Evolutionary conservation across 108 stramenopile species (phyloP), one percentile per base, ranked within the genome.

Genomic region (Skeletonema costatum): DNA sequence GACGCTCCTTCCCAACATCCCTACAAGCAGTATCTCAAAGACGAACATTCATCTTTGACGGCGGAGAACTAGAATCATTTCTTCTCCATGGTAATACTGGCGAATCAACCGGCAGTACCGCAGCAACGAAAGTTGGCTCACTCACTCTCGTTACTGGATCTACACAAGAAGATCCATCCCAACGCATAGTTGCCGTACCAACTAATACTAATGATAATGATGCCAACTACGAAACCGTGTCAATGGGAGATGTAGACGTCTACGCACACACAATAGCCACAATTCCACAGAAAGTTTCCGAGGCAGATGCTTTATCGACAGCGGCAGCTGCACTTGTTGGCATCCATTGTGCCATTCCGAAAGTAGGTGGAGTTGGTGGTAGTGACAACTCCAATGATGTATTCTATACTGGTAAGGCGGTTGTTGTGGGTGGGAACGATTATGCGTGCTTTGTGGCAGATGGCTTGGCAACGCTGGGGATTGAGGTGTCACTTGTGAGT

Each of bases 341-440:
- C 9, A 70, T 94, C 14, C 90, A 92, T 76, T 88, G 87, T 42
- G 89, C 84, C 9, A 67, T 89, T 56, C 86, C 87, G 2, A 71
- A 63, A 61, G 69, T 83, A 32, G 69, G 81, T n/a, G 64, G 73
- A 21, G 82, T 92, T 4, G 93, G 93, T 67, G 91, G 92, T 14
- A 62, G 77, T 16, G 68, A 77, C 29, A 46, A 46, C 44, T 46
- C 44, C 16, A 64, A 76, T 17, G 72, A 41, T 13, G 74, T 65
- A 50, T 76, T 83, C 68, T 73, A 73, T 69, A 67, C 71, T 4
- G 82, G 82, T 4, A 83, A 68, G 74, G 89, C 87, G 2, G 91
- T 92, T 11, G 80, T 95, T 21, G 29, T 92, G 68, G 94, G 94
- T 38, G 89, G 91, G 21, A 85, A 75, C 64, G 89, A 90, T 12